Base-by-base conservation (phyloP, 371 early-diverging fungal species). In the Mortierella sp. region DNA sequence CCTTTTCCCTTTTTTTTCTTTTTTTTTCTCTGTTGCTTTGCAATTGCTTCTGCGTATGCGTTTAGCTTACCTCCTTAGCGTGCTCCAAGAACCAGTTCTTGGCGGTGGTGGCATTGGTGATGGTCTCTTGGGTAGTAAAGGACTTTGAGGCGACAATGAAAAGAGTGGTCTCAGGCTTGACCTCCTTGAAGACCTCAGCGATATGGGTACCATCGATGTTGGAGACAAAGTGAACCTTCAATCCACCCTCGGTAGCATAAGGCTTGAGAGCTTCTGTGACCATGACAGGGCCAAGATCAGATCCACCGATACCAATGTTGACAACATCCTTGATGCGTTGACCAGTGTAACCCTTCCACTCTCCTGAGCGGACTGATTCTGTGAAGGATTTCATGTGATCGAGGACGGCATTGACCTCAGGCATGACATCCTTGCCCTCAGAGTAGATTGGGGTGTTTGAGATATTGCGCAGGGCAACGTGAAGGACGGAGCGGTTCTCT, bases 221-320 rank as follows among this genome's bases (percentile, higher is more conserved):
- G 78, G 97, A 96, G 55, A 99, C 97, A 89, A 97, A 99, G 86
- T 98, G 96, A 32, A 94, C 94, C 75, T 87, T 88, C 59, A 97
- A 86, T 4, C 91, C 94, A 5, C 73, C 76, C 59, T 89, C 79
- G 62, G 93, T 85, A 59, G 94, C 91, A 87, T 96, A 98, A 39
- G 93, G 94, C 89, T 96, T 95, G 78, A 99, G 88, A 11, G 99
- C 98, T 86, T 98, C 96, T 30, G 97, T 97, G 39, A 98, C 99
- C 97, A 99, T 97, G 69, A 97, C 96, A 24, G 99, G 99, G 39
- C 99, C 99, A 59, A 99, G 91, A 87, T 99, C 99, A n/a, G 98
- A 97, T 79, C 99, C 99, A 83, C 99, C 99, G 81, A 99, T 99
- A 83, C 99, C 99, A 85, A 99, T 98, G 89, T 99, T 99, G 83